Percentiles rank a stretch among this genome's conserved stretches.
Conservation (phyloP, 371 early-diverging fungal species). For the Cokeromyces recurvatus region DNA sequence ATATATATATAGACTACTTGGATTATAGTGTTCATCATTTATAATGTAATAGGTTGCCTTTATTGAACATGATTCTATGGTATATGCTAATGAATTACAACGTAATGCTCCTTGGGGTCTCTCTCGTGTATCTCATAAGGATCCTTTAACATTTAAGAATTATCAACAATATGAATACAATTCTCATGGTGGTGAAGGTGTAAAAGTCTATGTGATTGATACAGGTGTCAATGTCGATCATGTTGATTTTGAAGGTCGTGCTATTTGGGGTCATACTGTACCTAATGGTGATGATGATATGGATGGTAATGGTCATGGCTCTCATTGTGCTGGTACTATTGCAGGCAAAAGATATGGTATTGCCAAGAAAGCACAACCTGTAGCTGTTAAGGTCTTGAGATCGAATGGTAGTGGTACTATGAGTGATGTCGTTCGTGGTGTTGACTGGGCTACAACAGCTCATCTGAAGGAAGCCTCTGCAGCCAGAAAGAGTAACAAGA, state of each 20-base stretch:
- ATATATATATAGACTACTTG: no score
- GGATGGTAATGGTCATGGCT: constrained; percentile 61
- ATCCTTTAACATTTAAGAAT: constrained; percentile 55
- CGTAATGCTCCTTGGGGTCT: constrained; percentile 88
- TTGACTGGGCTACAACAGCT: constrained; percentile 61
- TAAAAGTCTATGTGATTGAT: constrained; percentile 48
- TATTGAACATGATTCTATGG: constrained; percentile 84
- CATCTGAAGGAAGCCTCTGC: constrained; percentile 30
- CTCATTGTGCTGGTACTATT: constrained; percentile 94
- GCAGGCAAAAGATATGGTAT: constrained; percentile 87
- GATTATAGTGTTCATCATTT: no score
- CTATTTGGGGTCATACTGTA: constrained; percentile 51
- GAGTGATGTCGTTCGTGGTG: constrained; percentile 73
- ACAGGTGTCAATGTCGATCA: constrained; percentile 62
- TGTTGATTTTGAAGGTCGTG: constrained; percentile 66
- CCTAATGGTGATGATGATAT: constrained; percentile 47
- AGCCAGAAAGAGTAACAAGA: constrained; percentile 19
- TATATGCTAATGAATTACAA: constrained; percentile 70
- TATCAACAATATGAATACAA: constrained; percentile 77
- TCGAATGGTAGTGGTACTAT: constrained; percentile 81
- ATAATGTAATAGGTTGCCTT: constrained; percentile 73
- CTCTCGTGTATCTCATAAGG: constrained; percentile 80
- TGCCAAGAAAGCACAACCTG: constrained; percentile 84
- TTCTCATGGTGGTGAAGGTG: constrained; percentile 64
- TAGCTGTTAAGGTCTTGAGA: constrained; percentile 91